phyloP scores from a whole-genome alignment of 805 yeast genomes.

The Alloascoidea africana region DNA sequence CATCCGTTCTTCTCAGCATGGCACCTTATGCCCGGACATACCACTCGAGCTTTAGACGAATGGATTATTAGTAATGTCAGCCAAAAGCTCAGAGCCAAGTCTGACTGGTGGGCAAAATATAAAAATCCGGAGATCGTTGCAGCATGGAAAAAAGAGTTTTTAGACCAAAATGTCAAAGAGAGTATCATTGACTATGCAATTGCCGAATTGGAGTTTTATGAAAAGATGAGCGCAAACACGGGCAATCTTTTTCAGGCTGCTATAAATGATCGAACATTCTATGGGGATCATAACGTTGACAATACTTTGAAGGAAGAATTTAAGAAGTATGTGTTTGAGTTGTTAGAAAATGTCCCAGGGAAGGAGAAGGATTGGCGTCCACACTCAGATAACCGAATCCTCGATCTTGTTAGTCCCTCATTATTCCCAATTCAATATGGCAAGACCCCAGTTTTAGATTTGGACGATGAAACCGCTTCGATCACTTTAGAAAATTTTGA shows the following conservation, averaged over 20 bases:
- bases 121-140: slow-evolving; percentile 11
- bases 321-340: slow-evolving; percentile 3
- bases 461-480: no score
- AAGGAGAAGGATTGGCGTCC: slow-evolving; percentile 22
- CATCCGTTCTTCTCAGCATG: background rate
- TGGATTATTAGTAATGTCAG: slow-evolving; percentile 2
- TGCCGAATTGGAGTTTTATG: slow-evolving; percentile 19
- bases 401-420: slow-evolving; percentile 27
- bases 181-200: slow-evolving; percentile 15
- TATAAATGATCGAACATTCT: slow-evolving; percentile 12
- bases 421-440: slow-evolving; percentile 22
- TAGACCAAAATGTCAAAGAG: slow-evolving; percentile 5
- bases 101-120: slow-evolving; percentile 16
- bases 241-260: slow-evolving; percentile 10
- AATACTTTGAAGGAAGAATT: slow-evolving; percentile 7
- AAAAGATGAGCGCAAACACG: slow-evolving; percentile 6
- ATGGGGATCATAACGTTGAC: slow-evolving; percentile 11
- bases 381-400: slow-evolving; percentile 19
- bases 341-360: slow-evolving; percentile 8
- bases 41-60: slow-evolving; percentile 3
- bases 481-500: background rate
- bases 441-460: slow-evolving; percentile 13
- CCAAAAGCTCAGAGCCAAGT: slow-evolving; percentile 13
- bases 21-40: background rate
- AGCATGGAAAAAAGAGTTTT: slow-evolving; percentile 17